Conservation (phyloP, 2,329 filamentous ascomycete species). For the Camptophora hylomeconis region DNA sequence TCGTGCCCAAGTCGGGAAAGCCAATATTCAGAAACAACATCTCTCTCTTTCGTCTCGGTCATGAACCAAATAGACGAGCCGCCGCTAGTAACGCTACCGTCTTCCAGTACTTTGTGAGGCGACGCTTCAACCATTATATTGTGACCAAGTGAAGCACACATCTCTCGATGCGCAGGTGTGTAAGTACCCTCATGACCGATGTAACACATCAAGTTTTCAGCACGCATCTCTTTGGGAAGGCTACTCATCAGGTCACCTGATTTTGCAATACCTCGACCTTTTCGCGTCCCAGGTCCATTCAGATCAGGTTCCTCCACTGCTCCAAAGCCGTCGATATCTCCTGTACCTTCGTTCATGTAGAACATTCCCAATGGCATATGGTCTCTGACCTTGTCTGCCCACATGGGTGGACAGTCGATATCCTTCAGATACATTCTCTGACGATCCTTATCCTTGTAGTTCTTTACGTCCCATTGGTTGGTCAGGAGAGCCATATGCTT, state of each 20-base stretch:
- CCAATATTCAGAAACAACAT: constrained; percentile 86
- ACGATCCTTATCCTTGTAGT: constrained; percentile 63
- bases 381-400: constrained; percentile 66
- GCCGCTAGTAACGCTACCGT: constrained; percentile 57
- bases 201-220: constrained; percentile 96
- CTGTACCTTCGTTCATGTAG: constrained; percentile 75
- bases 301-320: constrained; percentile 34
- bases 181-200: constrained; percentile 95
- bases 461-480: constrained; percentile 63
- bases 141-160: constrained; percentile 91
- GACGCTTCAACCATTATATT: constrained; percentile 98
- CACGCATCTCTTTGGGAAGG: constrained; percentile 72
- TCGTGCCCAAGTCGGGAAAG: constrained; percentile 86
- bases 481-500: constrained; percentile 74
- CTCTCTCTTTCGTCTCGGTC: constrained; percentile 88
- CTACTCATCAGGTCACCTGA: constrained; percentile 93
- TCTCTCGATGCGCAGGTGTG: constrained; percentile 87
- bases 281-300: constrained; percentile 31
- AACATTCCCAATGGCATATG: constrained; percentile 71
- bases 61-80: constrained; percentile 98
- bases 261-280: constrained; percentile 46
- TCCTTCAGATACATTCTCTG: constrained; percentile 94
- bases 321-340: constrained; percentile 42
- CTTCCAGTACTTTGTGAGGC: constrained; percentile 42
- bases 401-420: constrained; percentile 83